These are phyloP conservation scores for Neurospora intermedia DNA, from an alignment of 495 filamentous ascomycete species.

Conservation along the genomic window DNA sequence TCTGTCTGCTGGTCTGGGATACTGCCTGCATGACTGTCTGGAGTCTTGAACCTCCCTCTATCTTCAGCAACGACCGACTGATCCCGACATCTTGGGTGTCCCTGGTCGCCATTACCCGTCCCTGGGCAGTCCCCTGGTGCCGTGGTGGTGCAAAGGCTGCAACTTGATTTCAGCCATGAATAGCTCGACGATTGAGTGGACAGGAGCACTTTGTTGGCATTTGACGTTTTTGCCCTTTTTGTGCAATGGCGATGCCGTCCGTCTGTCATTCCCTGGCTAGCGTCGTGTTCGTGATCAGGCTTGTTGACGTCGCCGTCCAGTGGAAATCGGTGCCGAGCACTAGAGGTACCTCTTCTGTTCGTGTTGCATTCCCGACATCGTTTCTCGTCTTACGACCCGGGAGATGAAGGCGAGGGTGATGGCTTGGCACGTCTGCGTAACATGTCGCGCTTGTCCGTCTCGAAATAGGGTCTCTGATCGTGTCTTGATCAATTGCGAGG, in stretches of 20 bases:
- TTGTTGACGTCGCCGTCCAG: neutral
- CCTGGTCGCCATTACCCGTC: neutral
- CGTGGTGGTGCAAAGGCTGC: neutral
- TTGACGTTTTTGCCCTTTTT: neutral
- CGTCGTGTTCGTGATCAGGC: neutral
- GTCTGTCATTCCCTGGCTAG: neutral
- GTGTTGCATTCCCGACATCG: neutral
- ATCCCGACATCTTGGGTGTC: neutral
- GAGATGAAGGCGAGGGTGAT: neutral
- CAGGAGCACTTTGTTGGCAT: neutral
- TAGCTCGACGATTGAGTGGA: neutral
- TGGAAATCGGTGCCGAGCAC: neutral
- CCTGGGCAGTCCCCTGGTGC: neutral
- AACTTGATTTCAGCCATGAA: neutral
- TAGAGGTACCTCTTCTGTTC: neutral
- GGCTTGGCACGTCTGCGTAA: neutral
- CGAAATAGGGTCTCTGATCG: neutral
- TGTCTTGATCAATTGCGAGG: neutral
- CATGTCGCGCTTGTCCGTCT: neutral
- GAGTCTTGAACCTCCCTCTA: neutral
- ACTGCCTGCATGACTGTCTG: neutral
- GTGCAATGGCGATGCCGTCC: neutral
- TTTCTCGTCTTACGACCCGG: neutral
- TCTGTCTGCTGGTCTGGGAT: neutral
- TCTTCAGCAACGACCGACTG: neutral